Evolutionary conservation across 495 filamentous ascomycete genomes (phyloP), one percentile per base, ranked within the genome.

Genomic region (Aspergillus indologenus): DNA sequence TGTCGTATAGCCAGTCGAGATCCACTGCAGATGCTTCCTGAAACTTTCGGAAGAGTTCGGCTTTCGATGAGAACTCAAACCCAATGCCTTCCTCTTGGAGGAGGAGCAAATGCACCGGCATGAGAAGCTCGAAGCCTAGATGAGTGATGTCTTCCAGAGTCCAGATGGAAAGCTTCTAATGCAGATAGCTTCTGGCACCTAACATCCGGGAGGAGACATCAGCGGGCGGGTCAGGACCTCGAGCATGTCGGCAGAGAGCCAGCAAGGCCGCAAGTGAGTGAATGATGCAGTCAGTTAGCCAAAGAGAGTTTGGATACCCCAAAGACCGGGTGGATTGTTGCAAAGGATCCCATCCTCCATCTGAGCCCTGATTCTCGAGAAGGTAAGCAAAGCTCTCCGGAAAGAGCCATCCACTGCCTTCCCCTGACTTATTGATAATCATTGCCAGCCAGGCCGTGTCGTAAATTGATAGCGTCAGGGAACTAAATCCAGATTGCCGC

Each of bases 381-480:
- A 58, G 44, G 23, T 51, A 58, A 0, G 22, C 22, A 21, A 58
- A 58, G 14, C 56, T 51, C 19, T 58, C 56, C 11, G 56, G 56
- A 18, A 58, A 58, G n/a, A 58, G 47, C 56, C 56, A 58, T 15
- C 20, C 23, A 3, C 20, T 40, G 18, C 26, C 18, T 17, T 44
- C 17, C 12, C 8, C 46, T 0, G 24, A n/a, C 45, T 22, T 50
- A 17, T 51, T 31, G 7, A 9, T n/a, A 19, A 58, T 20, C 22
- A 58, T 50, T 2, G 56, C 45, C 19, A 58, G 6, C 56, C 56
- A 58, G 2, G 56, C 24, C 1, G 56, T 58, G 24, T 58, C 45
- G 46, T 58, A 58, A n/a, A 58, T 51, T 0, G 56, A 58, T 19
- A 20, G 20, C 6, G 56, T 46, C 56, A 58, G 43, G 12, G 56